phyloP scores from a whole-genome alignment of 1,139 yeast species.

The Zygosaccharomyces pseudobailii region DNA sequence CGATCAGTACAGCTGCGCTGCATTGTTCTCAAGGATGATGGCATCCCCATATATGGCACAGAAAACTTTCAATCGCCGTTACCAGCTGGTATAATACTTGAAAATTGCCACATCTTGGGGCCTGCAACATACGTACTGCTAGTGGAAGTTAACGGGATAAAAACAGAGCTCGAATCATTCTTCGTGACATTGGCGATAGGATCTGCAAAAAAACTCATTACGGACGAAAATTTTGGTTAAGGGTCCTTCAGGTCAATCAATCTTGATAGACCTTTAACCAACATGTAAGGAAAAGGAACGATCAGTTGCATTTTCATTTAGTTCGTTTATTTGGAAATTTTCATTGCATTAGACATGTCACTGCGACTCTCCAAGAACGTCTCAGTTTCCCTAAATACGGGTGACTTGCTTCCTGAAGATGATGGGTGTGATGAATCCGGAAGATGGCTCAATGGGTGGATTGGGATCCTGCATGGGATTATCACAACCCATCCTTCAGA shows the following conservation, averaged over 20 bases:
- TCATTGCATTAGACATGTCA: conserved; percentile 12
- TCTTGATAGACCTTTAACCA: not conserved
- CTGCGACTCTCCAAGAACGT: conserved; percentile 18
- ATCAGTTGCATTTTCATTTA: no score
- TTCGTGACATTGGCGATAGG: conserved; percentile 8
- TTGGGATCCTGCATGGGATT: conserved; percentile 30
- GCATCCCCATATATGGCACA: conserved; percentile 14
- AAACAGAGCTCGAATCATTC: conserved; percentile 11
- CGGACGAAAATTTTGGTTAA: conserved; percentile 5
- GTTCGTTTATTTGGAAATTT: no score
- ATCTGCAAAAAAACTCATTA: conserved; percentile 7
- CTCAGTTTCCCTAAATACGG: conserved; percentile 10
- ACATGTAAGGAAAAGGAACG: no score
- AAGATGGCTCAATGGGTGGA: conserved; percentile 7
- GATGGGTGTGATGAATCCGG: conserved; percentile 15
- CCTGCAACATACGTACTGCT: conserved; percentile 9
- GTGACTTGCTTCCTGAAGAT: conserved; percentile 8
- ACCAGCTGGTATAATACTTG: conserved; percentile 16
- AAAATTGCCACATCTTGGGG: conserved; percentile 12
- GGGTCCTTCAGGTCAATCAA: not conserved
- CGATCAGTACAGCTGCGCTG: conserved; percentile 30
- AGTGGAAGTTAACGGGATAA: conserved; percentile 15
- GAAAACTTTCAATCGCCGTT: conserved; percentile 5
- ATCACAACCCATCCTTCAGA: conserved; percentile 56
- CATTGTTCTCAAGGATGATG: conserved; percentile 28